Evolutionary conservation across 495 filamentous ascomycete species (phyloP).

Genomic region (Penicillium arizonense): DNA sequence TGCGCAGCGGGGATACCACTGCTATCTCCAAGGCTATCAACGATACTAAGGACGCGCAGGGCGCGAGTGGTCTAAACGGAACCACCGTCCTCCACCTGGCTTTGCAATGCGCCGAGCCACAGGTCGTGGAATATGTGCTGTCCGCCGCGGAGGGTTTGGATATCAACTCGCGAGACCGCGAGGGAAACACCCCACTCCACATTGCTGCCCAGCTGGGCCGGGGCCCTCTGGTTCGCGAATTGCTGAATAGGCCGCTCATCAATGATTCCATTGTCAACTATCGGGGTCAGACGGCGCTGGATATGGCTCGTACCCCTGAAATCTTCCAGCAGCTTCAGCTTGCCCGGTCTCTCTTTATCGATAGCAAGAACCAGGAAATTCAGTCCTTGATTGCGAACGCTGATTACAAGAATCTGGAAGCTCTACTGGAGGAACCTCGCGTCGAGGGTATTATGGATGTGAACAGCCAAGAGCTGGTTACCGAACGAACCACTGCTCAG

Average conservation of each 20-base stretch:
- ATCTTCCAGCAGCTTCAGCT: conserved; percentile 96
- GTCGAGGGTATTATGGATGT: conserved; percentile 85
- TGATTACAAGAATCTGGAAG: conserved; percentile 75
- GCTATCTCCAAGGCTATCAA: conserved; percentile 87
- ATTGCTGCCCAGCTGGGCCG: conserved; percentile 81
- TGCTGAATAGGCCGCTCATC: conserved; percentile 75
- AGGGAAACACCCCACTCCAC: conserved; percentile 93
- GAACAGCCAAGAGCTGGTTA: conserved; percentile 83
- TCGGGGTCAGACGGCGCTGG: conserved; percentile 80
- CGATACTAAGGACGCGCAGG: conserved; percentile 55
- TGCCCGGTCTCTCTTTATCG: conserved; percentile 84
- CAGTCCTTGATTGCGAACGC: conserved; percentile 68
- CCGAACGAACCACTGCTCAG: conserved; percentile 71
- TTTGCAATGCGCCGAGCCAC: conserved; percentile 92
- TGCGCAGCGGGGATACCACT: conserved; percentile 85
- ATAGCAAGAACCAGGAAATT: conserved; percentile 77
- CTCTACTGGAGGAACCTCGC: conserved; percentile 76
- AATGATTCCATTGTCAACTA: conserved; percentile 93
- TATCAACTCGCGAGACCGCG: conserved; percentile 84
- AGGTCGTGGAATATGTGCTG: conserved; percentile 94
- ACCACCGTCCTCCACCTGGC: conserved; percentile 90
- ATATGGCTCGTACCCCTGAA: conserved; percentile 84
- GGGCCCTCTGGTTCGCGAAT: conserved; percentile 69
- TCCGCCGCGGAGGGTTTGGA: conserved; percentile 67
- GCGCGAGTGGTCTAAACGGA: conserved; percentile 59